Percentiles rank a stretch among this genome's conserved stretches.
Evolutionary conservation across 495 filamentous ascomycete genomes (phyloP).

Genomic region (Friedmanniomyces endolithicus): DNA sequence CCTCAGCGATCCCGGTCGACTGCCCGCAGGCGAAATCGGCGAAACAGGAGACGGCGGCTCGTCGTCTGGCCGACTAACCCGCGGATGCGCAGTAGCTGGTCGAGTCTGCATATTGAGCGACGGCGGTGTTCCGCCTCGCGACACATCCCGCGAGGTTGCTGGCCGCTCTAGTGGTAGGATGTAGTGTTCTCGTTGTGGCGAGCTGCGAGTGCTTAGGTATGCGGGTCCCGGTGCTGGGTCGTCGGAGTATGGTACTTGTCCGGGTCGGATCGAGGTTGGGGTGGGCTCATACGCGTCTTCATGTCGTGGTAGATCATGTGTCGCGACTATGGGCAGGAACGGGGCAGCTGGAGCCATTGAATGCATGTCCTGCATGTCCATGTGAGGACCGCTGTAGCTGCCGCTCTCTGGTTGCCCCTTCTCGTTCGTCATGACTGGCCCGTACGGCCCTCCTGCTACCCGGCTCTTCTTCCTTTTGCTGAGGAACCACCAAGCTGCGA

Average conservation of each 20-base stretch:
- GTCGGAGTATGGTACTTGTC: not conserved
- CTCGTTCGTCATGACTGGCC: not conserved
- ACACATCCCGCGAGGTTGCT: not conserved
- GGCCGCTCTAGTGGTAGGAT: not conserved
- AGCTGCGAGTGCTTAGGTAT: not conserved
- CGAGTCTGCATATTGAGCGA: not conserved
- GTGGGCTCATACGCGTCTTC: not conserved
- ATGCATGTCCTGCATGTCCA: slow-evolving; percentile 5
- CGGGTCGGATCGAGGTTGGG: not conserved
- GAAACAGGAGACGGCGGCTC: slow-evolving; percentile 7
- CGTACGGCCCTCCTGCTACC: not conserved
- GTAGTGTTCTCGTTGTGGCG: not conserved
- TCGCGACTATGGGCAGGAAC: slow-evolving; percentile 1
- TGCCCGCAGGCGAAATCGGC: slow-evolving; percentile 2
- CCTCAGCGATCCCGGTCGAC: slow-evolving; percentile 2
- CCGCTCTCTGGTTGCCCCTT: slow-evolving; percentile 1
- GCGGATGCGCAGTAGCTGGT: not conserved
- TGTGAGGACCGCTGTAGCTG: slow-evolving; percentile 2
- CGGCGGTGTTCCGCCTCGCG: not conserved
- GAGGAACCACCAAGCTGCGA: not conserved
- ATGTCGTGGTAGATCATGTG: not conserved
- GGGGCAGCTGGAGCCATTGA: not conserved
- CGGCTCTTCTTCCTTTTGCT: not conserved
- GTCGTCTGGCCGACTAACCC: not conserved
- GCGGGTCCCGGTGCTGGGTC: not conserved